phyloP scores from a whole-genome alignment of 208 protist genomes.

The Leishmania tarentolae region DNA sequence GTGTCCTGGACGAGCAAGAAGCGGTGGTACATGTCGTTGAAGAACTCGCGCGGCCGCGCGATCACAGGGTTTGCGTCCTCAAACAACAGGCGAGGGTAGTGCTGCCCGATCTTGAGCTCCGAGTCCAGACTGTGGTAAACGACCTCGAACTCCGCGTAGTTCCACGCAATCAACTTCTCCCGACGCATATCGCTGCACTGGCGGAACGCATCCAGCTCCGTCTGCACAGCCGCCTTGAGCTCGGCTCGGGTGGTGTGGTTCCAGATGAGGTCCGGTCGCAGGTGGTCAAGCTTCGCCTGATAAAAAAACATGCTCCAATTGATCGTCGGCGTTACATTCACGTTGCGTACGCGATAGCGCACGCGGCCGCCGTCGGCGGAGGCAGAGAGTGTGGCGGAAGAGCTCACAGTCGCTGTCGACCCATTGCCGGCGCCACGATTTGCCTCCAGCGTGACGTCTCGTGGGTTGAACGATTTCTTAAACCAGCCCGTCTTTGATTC shows the following conservation, averaged over 20 bases:
- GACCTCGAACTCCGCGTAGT: constrained; percentile 94
- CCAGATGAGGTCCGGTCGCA: constrained; percentile 93
- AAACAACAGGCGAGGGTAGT: constrained; percentile 91
- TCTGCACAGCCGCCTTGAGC: constrained; percentile 82
- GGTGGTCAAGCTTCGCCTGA: constrained; percentile 84
- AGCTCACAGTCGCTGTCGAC: not conserved
- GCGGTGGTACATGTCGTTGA: constrained; percentile 93
- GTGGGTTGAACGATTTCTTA: constrained; percentile 81
- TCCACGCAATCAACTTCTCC: constrained; percentile 80
- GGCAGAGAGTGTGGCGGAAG: not conserved
- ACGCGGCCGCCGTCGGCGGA: constrained; percentile 24
- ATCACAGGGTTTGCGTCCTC: constrained; percentile 73
- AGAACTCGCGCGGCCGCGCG: constrained; percentile 86
- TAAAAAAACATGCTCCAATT: constrained; percentile 94
- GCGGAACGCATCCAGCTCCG: constrained; percentile 78
- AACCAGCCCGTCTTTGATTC: constrained; percentile 79
- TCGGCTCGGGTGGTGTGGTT: constrained; percentile 92
- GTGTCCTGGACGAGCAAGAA: constrained; percentile 86
- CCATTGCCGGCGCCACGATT: constrained; percentile 7
- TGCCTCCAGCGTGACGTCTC: constrained; percentile 27
- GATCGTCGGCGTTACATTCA: constrained; percentile 65
- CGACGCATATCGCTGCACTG: constrained; percentile 43
- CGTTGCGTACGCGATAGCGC: constrained; percentile 41
- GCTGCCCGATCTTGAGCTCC: constrained; percentile 89
- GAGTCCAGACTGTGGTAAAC: constrained; percentile 84